Evolutionary conservation across 257 asterid genomes (phyloP).

Genomic region (Forsythia suspensa): DNA sequence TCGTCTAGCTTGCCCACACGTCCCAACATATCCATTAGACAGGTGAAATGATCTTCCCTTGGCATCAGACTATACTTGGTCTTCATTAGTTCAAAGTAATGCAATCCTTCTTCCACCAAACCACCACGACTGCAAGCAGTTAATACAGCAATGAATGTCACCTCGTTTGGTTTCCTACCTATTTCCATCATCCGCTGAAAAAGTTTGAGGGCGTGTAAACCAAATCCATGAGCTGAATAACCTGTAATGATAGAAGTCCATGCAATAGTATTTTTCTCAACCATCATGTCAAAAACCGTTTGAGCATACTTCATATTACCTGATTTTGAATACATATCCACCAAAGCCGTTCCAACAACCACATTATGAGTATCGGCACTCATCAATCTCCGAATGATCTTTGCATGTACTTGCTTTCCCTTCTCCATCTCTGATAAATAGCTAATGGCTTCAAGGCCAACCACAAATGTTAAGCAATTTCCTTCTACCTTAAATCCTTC

Average conservation of each 20-base stretch:
- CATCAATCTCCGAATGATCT: conserved; percentile 24
- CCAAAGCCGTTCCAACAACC: conserved; percentile 43
- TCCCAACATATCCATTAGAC: conserved; percentile 44
- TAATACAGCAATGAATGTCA: conserved; percentile 40
- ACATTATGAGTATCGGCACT: conserved; percentile 30
- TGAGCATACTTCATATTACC: conserved; percentile 34
- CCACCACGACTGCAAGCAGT: conserved; percentile 48
- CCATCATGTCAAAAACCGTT: conserved; percentile 33
- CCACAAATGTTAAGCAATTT: conserved; percentile 43
- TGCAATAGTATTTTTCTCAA: conserved; percentile 37
- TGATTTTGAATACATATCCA: conserved; percentile 46
- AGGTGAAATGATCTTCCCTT: conserved; percentile 38
- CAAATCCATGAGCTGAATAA: conserved; percentile 41
- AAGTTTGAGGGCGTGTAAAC: conserved; percentile 27
- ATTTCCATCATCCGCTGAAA: conserved; percentile 34
- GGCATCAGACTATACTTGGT: conserved; percentile 30
- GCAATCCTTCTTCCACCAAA: conserved; percentile 39
- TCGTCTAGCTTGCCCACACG: conserved; percentile 48
- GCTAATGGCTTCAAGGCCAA: conserved; percentile 41
- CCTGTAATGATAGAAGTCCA: conserved; percentile 44
- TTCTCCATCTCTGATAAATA: conserved; percentile 35
- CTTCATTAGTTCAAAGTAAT: conserved; percentile 34
- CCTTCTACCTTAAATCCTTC: conserved; percentile 26
- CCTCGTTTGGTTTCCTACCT: conserved; percentile 38
- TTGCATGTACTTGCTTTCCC: conserved; percentile 46